phyloP scores from a whole-genome alignment of 2,329 filamentous ascomycete species.

The Penicillium sp. region DNA sequence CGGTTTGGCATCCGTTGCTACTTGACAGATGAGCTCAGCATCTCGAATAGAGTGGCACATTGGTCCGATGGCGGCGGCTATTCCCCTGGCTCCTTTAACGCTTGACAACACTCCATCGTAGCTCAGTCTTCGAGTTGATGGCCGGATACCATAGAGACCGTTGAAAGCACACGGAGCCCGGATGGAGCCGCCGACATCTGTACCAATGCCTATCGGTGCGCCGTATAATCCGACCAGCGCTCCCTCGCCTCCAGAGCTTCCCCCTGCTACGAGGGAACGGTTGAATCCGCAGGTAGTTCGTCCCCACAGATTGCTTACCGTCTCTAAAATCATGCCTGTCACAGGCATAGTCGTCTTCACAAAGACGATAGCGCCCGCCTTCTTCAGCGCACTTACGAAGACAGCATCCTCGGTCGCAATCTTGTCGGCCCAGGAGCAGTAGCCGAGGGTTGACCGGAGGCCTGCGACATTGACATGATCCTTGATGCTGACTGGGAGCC shows the following conservation, averaged over 20 bases:
- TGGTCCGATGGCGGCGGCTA: conserved; percentile 23
- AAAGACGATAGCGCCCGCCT: conserved; percentile 52
- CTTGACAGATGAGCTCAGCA: conserved; percentile 28
- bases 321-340: conserved; percentile 49
- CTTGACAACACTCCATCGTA: background rate
- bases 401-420: conserved; percentile 18
- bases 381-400: conserved; percentile 35
- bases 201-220: conserved; percentile 26
- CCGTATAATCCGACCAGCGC: conserved; percentile 31
- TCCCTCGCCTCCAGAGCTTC: conserved; percentile 33
- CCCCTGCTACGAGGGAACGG: conserved; percentile 22
- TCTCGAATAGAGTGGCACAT: conserved; percentile 21
- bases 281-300: conserved; percentile 23
- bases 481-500: conserved; percentile 36
- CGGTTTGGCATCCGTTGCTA: conserved; percentile 14
- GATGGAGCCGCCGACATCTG: conserved; percentile 30
- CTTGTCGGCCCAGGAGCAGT: background rate
- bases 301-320: conserved; percentile 30
- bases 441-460: conserved; percentile 51
- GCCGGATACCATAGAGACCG: conserved; percentile 34
- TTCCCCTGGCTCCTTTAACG: conserved; percentile 33
- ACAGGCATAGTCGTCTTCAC: conserved; percentile 55
- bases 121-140: conserved; percentile 5
- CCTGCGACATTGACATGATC: conserved; percentile 55
- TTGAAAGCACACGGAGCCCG: conserved; percentile 34